Conservation (phyloP, 495 filamentous ascomycete species). For the Hypoxylon fragiforme region DNA sequence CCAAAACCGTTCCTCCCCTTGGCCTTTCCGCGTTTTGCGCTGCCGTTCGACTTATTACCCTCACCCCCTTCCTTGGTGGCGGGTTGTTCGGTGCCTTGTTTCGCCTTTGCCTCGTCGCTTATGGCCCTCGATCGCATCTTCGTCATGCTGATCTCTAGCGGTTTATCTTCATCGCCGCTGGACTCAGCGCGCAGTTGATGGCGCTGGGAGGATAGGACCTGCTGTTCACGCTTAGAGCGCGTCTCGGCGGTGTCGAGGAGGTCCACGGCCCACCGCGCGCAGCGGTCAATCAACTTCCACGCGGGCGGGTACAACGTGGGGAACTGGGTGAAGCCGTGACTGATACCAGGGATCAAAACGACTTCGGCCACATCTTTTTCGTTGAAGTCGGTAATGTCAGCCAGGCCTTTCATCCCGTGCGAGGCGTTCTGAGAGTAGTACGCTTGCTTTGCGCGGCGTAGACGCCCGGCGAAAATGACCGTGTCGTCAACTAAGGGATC, state of each 20-base stretch:
- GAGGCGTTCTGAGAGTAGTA: slow-evolving; percentile 41
- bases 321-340: slow-evolving; percentile 93
- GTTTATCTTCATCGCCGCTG: slow-evolving; percentile 77
- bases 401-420: slow-evolving; percentile 20
- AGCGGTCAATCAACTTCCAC: slow-evolving; percentile 76
- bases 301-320: slow-evolving; percentile 81
- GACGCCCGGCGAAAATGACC: slow-evolving; percentile 86
- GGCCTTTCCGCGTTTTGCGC: slow-evolving; percentile 38
- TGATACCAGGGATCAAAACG: slow-evolving; percentile 79
- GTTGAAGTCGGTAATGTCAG: slow-evolving; percentile 60
- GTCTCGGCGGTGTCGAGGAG: slow-evolving; percentile 61
- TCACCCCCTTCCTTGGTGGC: slow-evolving; percentile 19
- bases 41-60: slow-evolving; percentile 33
- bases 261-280: slow-evolving; percentile 75
- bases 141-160: slow-evolving; percentile 76
- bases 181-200: slow-evolving; percentile 59
- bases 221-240: slow-evolving; percentile 29
- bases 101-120: slow-evolving; percentile 35
- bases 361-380: slow-evolving; percentile 82
- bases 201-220: slow-evolving; percentile 23
- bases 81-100: slow-evolving; percentile 11
- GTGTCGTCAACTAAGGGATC: slow-evolving; percentile 97
- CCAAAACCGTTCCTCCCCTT: slow-evolving; percentile 37
- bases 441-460: slow-evolving; percentile 79
- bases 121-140: slow-evolving; percentile 35